Conservation (phyloP, 106 monocot species). For the Dioscorea alata region DNA sequence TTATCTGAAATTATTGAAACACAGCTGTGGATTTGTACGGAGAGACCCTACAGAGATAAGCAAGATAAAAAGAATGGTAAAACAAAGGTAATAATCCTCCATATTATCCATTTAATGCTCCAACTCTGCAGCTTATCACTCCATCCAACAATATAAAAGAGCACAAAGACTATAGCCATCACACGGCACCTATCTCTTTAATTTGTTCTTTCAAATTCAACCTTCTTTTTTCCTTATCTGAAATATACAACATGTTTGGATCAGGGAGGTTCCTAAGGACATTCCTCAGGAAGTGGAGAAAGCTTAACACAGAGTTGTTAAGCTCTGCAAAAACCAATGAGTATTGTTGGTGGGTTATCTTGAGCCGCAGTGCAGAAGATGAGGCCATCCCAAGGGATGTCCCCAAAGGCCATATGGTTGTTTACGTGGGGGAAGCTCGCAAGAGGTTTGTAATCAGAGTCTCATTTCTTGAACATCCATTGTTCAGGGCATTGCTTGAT, state of each 20-base stretch:
- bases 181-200: neutral
- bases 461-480: conserved; percentile 21
- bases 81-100: neutral
- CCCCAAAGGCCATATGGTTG: conserved; percentile 34
- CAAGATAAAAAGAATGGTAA: too few relatives aligned
- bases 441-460: conserved; percentile 30
- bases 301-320: conserved; percentile 2
- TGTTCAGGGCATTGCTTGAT: conserved; percentile 29
- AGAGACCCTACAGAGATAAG: too few relatives aligned
- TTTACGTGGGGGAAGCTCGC: conserved; percentile 28
- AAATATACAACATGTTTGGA: neutral
- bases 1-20: too few relatives aligned
- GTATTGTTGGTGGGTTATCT: neutral
- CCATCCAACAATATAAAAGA: neutral
- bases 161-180: neutral
- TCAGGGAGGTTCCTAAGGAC: neutral
- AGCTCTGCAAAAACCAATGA: neutral
- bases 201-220: neutral
- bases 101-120: conserved; percentile 1
- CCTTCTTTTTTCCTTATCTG: neutral
- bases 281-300: conserved; percentile 18
- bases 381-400: conserved; percentile 18
- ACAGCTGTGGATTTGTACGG: too few relatives aligned
- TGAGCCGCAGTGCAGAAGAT: neutral
- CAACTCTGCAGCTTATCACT: neutral